phyloP scores from a whole-genome alignment of 371 early-diverging fungal genomes.

The Mucor circinelloides region DNA sequence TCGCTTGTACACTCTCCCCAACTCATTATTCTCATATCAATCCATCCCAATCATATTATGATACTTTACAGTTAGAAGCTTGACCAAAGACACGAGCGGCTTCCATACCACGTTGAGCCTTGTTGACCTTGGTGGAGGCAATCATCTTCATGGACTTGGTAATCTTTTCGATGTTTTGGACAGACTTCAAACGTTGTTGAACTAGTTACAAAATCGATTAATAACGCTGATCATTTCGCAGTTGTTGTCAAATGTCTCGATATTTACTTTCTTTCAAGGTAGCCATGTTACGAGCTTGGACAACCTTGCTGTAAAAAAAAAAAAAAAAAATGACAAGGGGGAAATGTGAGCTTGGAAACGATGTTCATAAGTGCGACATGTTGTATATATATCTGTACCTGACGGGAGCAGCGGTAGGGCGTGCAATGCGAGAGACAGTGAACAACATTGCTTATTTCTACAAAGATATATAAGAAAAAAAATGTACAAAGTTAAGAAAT shows the following conservation, averaged over 20 bases:
- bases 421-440: slow-evolving; percentile 43
- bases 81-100: slow-evolving; percentile 86
- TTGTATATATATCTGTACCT: slow-evolving; percentile 18
- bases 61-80: slow-evolving; percentile 68
- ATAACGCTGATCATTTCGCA: not conserved
- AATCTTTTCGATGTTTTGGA: slow-evolving; percentile 97
- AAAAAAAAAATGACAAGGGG: not conserved
- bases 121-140: slow-evolving; percentile 97
- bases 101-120: slow-evolving; percentile 96
- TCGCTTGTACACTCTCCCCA: not conserved
- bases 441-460: slow-evolving; percentile 26
- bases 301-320: slow-evolving; percentile 42
- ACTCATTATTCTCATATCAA: not conserved
- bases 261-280: slow-evolving; percentile 89
- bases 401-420: slow-evolving; percentile 36
- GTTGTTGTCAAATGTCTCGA: not conserved
- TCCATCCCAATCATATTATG: not conserved
- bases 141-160: slow-evolving; percentile 99
- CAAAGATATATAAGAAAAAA: slow-evolving; percentile 1
- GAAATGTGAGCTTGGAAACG: not conserved
- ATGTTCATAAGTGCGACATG: not conserved
- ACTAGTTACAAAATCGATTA: slow-evolving; percentile 55
- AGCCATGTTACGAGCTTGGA: slow-evolving; percentile 89
- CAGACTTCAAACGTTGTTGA: slow-evolving; percentile 94
- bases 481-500: slow-evolving; percentile 4